Conservation (phyloP, 768 basidiomycete genomes). For the Hypholoma sublateritium region DNA sequence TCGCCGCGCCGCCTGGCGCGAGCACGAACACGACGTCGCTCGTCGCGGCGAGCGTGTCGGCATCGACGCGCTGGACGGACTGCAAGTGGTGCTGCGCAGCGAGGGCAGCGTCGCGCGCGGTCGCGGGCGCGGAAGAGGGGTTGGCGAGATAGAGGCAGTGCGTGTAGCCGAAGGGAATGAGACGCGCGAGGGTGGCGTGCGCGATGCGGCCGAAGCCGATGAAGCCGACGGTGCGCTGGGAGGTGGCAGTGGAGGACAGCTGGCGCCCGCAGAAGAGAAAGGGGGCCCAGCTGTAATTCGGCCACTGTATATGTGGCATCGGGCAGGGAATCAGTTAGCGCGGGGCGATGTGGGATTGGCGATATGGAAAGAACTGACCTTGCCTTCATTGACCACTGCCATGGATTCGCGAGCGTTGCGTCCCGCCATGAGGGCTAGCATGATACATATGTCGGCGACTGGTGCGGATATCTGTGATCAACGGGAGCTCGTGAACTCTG, state of each 20-base stretch:
- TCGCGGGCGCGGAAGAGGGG: conserved; percentile 47
- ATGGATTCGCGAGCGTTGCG: conserved; percentile 72
- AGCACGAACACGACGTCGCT: conserved; percentile 88
- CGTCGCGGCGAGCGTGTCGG: conserved; percentile 69
- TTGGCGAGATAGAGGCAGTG: conserved; percentile 68
- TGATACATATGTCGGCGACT: conserved; percentile 90
- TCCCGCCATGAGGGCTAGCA: conserved; percentile 92
- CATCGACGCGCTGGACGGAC: conserved; percentile 56
- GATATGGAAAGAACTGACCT: conserved; percentile 41
- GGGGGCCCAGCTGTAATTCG: conserved; percentile 73
- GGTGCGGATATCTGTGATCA: not conserved
- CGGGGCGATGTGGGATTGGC: not conserved
- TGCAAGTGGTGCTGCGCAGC: conserved; percentile 29
- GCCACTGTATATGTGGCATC: conserved; percentile 58
- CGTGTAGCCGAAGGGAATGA: conserved; percentile 81
- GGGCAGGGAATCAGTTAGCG: not conserved
- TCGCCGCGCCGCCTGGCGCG: conserved; percentile 70
- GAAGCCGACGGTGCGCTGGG: conserved; percentile 77
- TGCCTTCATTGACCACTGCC: conserved; percentile 64
- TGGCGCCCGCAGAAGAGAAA: conserved; percentile 86
- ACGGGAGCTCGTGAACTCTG: no score
- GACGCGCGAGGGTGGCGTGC: conserved; percentile 75
- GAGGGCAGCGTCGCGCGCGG: conserved; percentile 39
- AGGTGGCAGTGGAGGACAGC: conserved; percentile 49
- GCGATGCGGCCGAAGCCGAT: conserved; percentile 95